Base-by-base conservation (phyloP, 1,284 basidiomycete genomes). In the Cryptococcus amylolentus region DNA sequence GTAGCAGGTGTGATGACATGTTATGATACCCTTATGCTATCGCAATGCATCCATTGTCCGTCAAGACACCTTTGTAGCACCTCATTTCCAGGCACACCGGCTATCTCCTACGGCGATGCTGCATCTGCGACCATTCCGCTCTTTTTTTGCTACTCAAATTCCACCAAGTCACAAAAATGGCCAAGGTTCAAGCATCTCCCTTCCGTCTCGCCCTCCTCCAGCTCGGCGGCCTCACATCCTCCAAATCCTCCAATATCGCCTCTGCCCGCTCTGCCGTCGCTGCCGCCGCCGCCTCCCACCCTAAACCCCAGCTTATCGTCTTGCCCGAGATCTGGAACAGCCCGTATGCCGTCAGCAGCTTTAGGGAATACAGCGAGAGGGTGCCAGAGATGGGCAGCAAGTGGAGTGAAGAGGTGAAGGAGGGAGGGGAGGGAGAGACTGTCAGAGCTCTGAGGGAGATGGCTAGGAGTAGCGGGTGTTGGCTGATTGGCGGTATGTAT, bases 281-380 rank as follows among this genome's bases (percentile, higher is more conserved):
- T 6, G 84, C 84, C 65, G 93, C 92, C 2, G 86, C 84, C 0
- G 66, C 41, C 60, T 52, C 72, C 55, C 27, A 69, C 67, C 56
- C 77, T 72, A 81, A 79, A 64, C 88, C 91, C 35, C 83, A 91
- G 67, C 72, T 97, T 16, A 84, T 97, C 61, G 91, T 96, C 14
- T 80, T 98, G 41, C 95, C 96, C 4, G 95, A 98, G 83, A 92
- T 92, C 79, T 99, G 98, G 82, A 98, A 98, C 77, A 94, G 91
- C 13, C 93, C 94, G 0, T 98, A 98, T 70, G 94, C 94, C 0
- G 87, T 90, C 61, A 81, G 82, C 5, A 84, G 88, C 70, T 95
- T 96, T 71, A 86, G 89, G 0, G 81, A 85, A 27, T 90, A 94
- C 67, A 88, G 90, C 1, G 93, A 97, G 77, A 81, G 79, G 2